Conservation (phyloP, 2,329 filamentous ascomycete species). For the Trematosphaeria pertusa region DNA sequence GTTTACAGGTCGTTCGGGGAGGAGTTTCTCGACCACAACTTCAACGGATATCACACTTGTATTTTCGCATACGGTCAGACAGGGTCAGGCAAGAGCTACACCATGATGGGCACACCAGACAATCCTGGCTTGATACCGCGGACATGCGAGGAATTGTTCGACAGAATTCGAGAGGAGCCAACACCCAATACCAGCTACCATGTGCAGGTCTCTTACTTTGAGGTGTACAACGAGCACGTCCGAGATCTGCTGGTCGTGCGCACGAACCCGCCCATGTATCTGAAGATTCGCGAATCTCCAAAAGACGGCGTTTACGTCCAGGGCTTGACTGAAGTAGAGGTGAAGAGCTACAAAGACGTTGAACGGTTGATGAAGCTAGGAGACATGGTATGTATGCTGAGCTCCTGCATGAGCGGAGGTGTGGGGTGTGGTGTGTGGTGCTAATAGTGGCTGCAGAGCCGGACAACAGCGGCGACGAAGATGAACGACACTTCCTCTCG, state of each 20-base stretch:
- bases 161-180: conserved; percentile 85
- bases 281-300: conserved; percentile 96
- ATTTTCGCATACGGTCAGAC: conserved; percentile 99
- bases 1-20: conserved; percentile 94
- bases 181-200: conserved; percentile 94
- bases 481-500: conserved; percentile 99
- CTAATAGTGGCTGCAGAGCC: no score
- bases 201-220: conserved; percentile 97
- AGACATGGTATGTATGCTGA: conserved; percentile 61
- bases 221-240: conserved; percentile 99
- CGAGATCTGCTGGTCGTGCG: conserved; percentile 87
- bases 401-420: no score
- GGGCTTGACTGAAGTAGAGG: conserved; percentile 91
- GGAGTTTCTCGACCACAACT: conserved; percentile 98
- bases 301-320: conserved; percentile 97
- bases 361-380: conserved; percentile 89
- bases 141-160: conserved; percentile 94
- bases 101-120: conserved; percentile 90
- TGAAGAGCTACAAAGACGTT: conserved; percentile 85
- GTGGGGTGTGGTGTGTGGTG: no score
- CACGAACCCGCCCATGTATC: conserved; percentile 82
- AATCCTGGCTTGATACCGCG: conserved; percentile 91
- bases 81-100: conserved; percentile 96
- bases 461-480: conserved; percentile 92
- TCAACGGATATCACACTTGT: conserved; percentile 98